Percentiles rank a stretch among this genome's conserved stretches.
Conservation (phyloP, 1,284 basidiomycete genomes). For the Ceratobasidium sp. region DNA sequence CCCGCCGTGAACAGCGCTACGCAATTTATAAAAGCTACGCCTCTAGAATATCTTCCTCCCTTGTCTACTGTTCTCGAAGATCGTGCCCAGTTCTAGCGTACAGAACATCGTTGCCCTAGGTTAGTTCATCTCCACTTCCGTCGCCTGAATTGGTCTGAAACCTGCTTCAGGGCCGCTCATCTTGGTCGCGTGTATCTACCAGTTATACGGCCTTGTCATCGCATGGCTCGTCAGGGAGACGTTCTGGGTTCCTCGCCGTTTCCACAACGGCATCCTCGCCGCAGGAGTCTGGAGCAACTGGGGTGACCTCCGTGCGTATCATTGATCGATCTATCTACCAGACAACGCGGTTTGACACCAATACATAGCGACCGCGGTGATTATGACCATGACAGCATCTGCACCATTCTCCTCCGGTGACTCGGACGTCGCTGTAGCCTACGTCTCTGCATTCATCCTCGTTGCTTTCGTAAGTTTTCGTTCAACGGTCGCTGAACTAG, state of each 20-base stretch:
- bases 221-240: slow-evolving; percentile 72
- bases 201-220: slow-evolving; percentile 66
- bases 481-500: not conserved
- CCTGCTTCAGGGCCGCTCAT: slow-evolving; percentile 66
- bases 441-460: slow-evolving; percentile 65
- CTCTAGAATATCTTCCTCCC: slow-evolving; percentile 75
- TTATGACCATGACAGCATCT: slow-evolving; percentile 67
- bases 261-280: slow-evolving; percentile 74
- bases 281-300: slow-evolving; percentile 76
- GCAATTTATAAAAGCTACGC: not conserved
- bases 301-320: slow-evolving; percentile 73
- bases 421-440: slow-evolving; percentile 73
- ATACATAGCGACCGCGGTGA: slow-evolving; percentile 71
- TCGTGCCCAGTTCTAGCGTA: slow-evolving; percentile 77
- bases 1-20: not conserved
- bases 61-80: slow-evolving; percentile 80
- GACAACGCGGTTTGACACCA: not conserved
- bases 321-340: not conserved
- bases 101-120: slow-evolving; percentile 74
- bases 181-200: slow-evolving; percentile 68
- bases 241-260: slow-evolving; percentile 84
- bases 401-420: slow-evolving; percentile 69
- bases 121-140: slow-evolving; percentile 45
- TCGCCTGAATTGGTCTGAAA: slow-evolving; percentile 42
- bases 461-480: slow-evolving; percentile 60